Conservation (phyloP, 768 basidiomycete species). For the Phanerodontia chrysosporium region DNA sequence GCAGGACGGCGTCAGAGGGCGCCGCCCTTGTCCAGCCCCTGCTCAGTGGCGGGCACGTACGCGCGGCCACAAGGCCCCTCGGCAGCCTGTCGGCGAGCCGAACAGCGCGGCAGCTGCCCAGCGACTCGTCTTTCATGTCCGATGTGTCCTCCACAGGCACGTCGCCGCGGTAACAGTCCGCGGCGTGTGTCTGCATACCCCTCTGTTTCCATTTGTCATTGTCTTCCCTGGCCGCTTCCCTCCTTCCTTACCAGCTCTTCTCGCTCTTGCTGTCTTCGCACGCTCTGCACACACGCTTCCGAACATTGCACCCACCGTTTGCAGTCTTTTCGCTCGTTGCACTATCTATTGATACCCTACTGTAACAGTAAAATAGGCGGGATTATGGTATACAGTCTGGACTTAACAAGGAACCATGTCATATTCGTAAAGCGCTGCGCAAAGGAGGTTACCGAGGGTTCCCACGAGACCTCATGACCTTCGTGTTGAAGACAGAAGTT, state of each 20-base stretch:
- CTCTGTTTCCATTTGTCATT: neutral
- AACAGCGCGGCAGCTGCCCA: neutral
- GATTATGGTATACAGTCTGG: neutral
- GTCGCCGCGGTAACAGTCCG: neutral
- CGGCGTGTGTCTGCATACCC: neutral
- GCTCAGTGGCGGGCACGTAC: slow-evolving; percentile 3
- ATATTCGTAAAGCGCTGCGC: too few relatives aligned
- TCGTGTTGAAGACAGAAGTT: too few relatives aligned
- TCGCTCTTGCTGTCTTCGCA: neutral
- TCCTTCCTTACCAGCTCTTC: neutral
- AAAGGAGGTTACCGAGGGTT: too few relatives aligned
- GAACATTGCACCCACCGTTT: neutral
- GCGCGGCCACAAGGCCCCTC: slow-evolving; percentile 1
- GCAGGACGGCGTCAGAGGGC: slow-evolving; percentile 71
- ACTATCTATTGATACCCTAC: neutral
- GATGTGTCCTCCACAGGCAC: neutral
- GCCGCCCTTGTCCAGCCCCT: neutral
- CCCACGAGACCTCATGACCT: too few relatives aligned
- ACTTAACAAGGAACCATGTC: neutral
- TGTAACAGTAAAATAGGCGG: neutral
- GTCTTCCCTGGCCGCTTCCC: neutral
- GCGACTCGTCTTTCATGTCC: neutral
- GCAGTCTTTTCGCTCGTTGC: neutral
- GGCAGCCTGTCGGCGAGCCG: neutral
- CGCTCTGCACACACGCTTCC: neutral